Evolutionary conservation across 2,329 filamentous ascomycete species (phyloP).

Genomic region (Sarocladiaceae sp.): DNA sequence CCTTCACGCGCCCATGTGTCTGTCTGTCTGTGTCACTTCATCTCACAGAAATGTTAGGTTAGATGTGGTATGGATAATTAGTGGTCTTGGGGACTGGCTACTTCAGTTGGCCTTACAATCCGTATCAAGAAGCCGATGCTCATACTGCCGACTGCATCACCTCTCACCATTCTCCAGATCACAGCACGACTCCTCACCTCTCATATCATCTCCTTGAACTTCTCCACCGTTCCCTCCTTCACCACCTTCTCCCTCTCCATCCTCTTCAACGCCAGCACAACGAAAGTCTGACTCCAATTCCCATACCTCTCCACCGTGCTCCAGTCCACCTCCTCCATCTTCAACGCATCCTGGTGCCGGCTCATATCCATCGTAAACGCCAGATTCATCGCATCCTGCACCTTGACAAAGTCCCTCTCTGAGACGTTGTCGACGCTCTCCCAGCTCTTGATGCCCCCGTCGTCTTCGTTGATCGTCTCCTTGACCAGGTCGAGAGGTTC

Average conservation of each 20-base stretch:
- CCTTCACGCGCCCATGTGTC: too few relatives aligned
- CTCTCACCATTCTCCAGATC: not conserved
- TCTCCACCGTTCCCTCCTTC: not conserved
- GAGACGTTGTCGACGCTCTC: not conserved
- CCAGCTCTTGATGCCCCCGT: not conserved
- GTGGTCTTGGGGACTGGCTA: too few relatives aligned
- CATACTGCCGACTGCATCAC: not conserved
- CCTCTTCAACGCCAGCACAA: not conserved
- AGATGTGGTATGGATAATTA: too few relatives aligned
- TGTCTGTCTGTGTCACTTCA: too few relatives aligned
- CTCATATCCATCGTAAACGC: not conserved
- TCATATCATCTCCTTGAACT: not conserved
- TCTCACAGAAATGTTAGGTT: too few relatives aligned
- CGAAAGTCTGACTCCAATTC: not conserved
- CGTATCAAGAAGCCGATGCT: not conserved
- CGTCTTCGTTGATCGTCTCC: too few relatives aligned
- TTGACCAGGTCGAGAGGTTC: too few relatives aligned
- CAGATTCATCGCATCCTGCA: not conserved
- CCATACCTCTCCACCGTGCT: not conserved
- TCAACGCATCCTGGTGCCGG: not conserved
- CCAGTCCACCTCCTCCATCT: not conserved
- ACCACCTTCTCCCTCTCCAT: not conserved
- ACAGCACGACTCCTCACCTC: not conserved
- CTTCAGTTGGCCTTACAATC: too few relatives aligned
- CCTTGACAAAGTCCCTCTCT: not conserved